Base-by-base conservation (phyloP, 192 early-diverging fungal species). In the Globomyces pollinis-pini region DNA sequence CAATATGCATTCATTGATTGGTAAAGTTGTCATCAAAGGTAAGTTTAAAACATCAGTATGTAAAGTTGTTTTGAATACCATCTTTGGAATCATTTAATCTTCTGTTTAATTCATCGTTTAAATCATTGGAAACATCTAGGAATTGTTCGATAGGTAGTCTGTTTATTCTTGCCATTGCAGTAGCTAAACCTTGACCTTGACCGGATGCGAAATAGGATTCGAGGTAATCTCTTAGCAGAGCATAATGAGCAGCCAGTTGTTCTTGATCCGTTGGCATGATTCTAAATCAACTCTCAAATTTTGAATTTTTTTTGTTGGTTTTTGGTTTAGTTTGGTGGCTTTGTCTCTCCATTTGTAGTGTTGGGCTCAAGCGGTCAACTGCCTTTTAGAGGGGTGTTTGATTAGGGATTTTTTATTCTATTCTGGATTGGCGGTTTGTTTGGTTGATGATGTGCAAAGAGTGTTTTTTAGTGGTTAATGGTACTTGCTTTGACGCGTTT, bases 61-160 rank as follows among this genome's bases (percentile, higher is more conserved):
- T n/a, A n/a, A n/a, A n/a, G n/a, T n/a, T n/a, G 2, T 2, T 34
- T 47, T 20, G 28, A 39, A 43, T 83, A 84, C 78, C 67, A 65
- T 72, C 65, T 51, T 66, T 69, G 15, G 62, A 62, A 72, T 83
- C 71, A 36, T 57, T 62, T 18, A 63, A 65, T 28, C 91, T 62
- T 50, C 91, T 70, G 29, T 75, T 82, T 50, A 89, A 72, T 66
- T 96, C 93, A 70, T 96, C 93, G 68, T 86, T 89, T 5, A 96
- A 89, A 69, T 96, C 91, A 7, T 83, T 91, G 21, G 87, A 84
- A 15, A 96, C 79, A 67, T 94, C 93, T 57, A 88, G 82, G 68
- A 91, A 91, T 65, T 96, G 93, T 47, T 75, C 74, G 32, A 77
- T 69, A 42, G 84, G 76, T 26, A 96, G 71, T 47, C 81, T 77